phyloP scores from a whole-genome alignment of 2,329 filamentous ascomycete genomes.

The Fusarium redolens region DNA sequence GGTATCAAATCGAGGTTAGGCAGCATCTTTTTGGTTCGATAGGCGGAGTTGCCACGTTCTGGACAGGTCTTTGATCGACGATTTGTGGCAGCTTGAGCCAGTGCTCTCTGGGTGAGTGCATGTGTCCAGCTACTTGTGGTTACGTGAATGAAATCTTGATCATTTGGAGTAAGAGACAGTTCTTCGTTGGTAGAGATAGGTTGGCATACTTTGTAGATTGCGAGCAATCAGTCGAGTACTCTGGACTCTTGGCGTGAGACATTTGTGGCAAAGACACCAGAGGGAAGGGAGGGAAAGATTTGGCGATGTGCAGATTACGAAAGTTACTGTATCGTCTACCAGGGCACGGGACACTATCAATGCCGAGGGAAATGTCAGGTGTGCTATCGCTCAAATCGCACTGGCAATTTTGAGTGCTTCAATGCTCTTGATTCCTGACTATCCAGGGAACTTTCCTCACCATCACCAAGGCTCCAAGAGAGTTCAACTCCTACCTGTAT shows the following conservation, averaged over 20 bases:
- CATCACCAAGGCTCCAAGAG: neutral
- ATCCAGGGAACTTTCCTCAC: fast-evolving
- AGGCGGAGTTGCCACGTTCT: neutral
- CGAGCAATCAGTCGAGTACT: neutral
- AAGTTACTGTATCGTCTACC: neutral
- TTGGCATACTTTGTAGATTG: neutral
- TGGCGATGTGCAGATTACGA: neutral
- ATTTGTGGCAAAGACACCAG: neutral
- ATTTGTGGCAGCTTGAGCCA: neutral
- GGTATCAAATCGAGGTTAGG: neutral
- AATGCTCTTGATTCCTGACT: neutral
- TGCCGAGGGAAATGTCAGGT: neutral
- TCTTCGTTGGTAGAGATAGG: neutral
- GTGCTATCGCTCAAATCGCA: too few relatives aligned
- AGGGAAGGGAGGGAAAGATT: neutral
- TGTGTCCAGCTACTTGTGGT: neutral
- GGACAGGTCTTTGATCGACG: neutral
- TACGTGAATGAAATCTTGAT: neutral
- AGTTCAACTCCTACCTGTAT: neutral
- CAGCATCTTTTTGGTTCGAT: neutral
- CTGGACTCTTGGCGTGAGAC: neutral
- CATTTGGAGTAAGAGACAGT: too few relatives aligned
- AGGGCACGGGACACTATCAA: neutral
- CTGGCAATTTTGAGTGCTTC: neutral
- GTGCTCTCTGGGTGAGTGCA: neutral